A percentile compares a stretch with the other conserved stretches of the same genome.
Conservation (phyloP, 1,284 basidiomycete species). For the Cystobasidium sp. region DNA sequence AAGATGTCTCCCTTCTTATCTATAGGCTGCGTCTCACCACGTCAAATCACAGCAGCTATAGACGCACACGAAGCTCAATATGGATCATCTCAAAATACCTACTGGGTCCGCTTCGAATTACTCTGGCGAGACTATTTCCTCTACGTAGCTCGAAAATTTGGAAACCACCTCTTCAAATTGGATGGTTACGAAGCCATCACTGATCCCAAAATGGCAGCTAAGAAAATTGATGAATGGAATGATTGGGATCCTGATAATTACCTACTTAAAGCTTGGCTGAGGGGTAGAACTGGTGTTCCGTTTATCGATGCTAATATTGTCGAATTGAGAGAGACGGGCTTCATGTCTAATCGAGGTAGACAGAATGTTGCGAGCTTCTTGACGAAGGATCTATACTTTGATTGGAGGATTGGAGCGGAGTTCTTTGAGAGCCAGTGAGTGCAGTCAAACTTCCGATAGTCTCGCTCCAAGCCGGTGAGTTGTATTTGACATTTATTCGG, state of each 20-base stretch:
- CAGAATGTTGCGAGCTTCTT: slow-evolving; percentile 66
- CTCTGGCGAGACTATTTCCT: slow-evolving; percentile 65
- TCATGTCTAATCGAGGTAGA: slow-evolving; percentile 64
- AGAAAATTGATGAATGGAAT: slow-evolving; percentile 55
- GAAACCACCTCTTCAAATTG: slow-evolving; percentile 59
- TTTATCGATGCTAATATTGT: slow-evolving; percentile 65
- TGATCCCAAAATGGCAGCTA: slow-evolving; percentile 58
- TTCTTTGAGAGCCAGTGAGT: slow-evolving; percentile 62
- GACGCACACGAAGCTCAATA: slow-evolving; percentile 57
- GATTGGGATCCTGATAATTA: slow-evolving; percentile 48
- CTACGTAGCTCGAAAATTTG: slow-evolving; percentile 58
- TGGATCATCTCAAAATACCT: slow-evolving; percentile 58
- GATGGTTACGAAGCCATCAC: slow-evolving; percentile 60
- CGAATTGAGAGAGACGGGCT: slow-evolving; percentile 61
- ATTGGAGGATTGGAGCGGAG: slow-evolving; percentile 65
- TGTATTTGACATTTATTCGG: neutral
- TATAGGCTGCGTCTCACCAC: slow-evolving; percentile 61
- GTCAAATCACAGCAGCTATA: slow-evolving; percentile 58
- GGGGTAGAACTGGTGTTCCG: slow-evolving; percentile 63
- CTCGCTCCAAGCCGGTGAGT: neutral
- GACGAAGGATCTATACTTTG: slow-evolving; percentile 62
- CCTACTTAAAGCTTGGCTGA: slow-evolving; percentile 59
- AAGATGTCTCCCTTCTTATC: slow-evolving; percentile 64
- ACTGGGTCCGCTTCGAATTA: slow-evolving; percentile 63
- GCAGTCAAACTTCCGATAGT: slow-evolving; percentile 57